Percentiles rank a stretch among this genome's conserved stretches.
phyloP scores from a whole-genome alignment of 1,284 basidiomycete species.

The Pseudozyma pruni region DNA sequence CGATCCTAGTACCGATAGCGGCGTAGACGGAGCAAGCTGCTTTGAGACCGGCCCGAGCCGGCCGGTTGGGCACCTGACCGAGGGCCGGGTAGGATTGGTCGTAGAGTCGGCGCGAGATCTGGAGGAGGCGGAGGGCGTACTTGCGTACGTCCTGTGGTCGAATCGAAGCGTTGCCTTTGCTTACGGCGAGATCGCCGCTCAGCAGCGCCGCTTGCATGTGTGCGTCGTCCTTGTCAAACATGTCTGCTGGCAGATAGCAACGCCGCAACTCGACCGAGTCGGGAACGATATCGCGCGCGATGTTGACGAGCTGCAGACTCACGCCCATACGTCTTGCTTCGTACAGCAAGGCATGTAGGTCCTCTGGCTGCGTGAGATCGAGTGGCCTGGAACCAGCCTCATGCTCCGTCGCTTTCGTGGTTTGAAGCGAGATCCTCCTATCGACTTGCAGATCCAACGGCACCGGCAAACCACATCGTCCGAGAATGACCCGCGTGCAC shows the following conservation, averaged over 20 bases:
- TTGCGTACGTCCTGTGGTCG: conserved; percentile 34
- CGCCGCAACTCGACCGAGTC: conserved; percentile 49
- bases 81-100: conserved; percentile 44
- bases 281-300: conserved; percentile 57
- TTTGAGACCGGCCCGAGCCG: conserved; percentile 51
- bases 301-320: conserved; percentile 61
- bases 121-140: conserved; percentile 40
- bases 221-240: conserved; percentile 26
- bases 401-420: neutral
- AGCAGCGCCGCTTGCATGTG: conserved; percentile 29
- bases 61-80: conserved; percentile 40
- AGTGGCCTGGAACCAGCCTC: neutral
- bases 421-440: conserved; percentile 15
- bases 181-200: conserved; percentile 8
- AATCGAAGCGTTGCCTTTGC: conserved; percentile 4
- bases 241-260: conserved; percentile 51
- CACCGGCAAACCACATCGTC: conserved; percentile 34
- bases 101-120: conserved; percentile 42
- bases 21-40: conserved; percentile 59
- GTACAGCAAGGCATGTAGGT: conserved; percentile 38
- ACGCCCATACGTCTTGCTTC: conserved; percentile 62
- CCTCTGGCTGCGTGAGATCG: conserved; percentile 9
- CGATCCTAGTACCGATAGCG: conserved; percentile 43
- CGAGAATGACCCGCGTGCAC: conserved; percentile 58
- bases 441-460: conserved; percentile 35